Conservation (phyloP, 78 protist species). For the Chrysochromulina parva region DNA sequence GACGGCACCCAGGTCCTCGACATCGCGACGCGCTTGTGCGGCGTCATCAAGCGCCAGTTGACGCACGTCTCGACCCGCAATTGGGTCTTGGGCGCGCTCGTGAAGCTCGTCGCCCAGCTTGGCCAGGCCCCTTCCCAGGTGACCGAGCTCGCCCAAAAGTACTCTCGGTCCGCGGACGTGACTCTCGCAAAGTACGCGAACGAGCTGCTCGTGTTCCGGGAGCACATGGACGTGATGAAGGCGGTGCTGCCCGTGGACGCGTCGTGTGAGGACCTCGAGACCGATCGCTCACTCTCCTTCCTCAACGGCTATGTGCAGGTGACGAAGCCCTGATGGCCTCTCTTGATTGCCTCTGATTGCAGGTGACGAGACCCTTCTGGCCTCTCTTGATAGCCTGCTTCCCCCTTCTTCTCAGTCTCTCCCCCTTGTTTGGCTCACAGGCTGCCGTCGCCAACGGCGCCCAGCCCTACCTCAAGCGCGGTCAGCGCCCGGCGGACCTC, state of each 20-base stretch:
- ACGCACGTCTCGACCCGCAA: not conserved
- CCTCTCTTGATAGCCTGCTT: no score
- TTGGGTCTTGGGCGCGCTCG: slow-evolving; percentile 48
- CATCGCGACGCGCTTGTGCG: slow-evolving; percentile 12
- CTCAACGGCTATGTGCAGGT: no score
- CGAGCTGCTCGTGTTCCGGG: slow-evolving; percentile 36
- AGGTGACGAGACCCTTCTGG: no score
- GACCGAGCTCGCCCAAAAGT: not conserved
- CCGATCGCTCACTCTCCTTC: not conserved
- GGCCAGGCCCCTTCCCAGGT: not conserved
- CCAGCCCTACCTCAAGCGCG: not conserved
- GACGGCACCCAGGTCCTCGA: not conserved
- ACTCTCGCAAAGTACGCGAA: not conserved
- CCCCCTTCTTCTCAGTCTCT: no score
- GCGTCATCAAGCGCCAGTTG: not conserved
- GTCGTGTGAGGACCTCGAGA: slow-evolving; percentile 71
- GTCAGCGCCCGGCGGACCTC: not conserved
- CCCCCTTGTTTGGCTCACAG: no score
- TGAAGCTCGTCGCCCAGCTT: slow-evolving; percentile 56
- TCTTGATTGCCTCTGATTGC: no score
- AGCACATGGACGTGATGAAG: not conserved
- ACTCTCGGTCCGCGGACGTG: not conserved
- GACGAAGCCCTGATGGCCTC: no score
- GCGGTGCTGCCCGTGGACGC: slow-evolving; percentile 71
- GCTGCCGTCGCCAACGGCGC: slow-evolving; percentile 52